Conservation (phyloP, 495 filamentous ascomycete genomes). For the Trichoderma asperelloides region DNA sequence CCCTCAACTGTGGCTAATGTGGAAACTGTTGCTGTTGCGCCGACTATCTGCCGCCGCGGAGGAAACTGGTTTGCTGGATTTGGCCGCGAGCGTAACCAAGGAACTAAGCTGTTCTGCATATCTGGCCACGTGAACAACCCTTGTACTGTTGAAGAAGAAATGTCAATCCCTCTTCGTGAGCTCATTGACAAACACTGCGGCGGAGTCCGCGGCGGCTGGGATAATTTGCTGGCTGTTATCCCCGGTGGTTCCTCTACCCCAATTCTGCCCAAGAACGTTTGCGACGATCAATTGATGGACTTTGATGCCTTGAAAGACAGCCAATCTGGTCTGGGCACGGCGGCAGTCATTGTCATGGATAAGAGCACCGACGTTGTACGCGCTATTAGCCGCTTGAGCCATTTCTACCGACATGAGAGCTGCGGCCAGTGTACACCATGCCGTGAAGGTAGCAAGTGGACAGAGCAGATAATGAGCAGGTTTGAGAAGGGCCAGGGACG, state of each 20-base stretch:
- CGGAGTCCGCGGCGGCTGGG: slow-evolving; percentile 93
- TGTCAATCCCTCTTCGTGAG: slow-evolving; percentile 89
- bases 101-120: slow-evolving; percentile 98
- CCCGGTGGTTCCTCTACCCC: slow-evolving; percentile 95
- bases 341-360: slow-evolving; percentile 98
- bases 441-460: slow-evolving; percentile 96
- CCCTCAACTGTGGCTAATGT: slow-evolving; percentile 97
- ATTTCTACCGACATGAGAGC: slow-evolving; percentile 97
- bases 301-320: slow-evolving; percentile 97
- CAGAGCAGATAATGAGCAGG: slow-evolving; percentile 94
- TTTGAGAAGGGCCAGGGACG: slow-evolving; percentile 85
- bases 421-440: slow-evolving; percentile 98
- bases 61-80: slow-evolving; percentile 86
- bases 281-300: slow-evolving; percentile 95
- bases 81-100: slow-evolving; percentile 88
- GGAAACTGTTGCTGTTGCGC: slow-evolving; percentile 90
- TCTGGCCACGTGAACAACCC: slow-evolving; percentile 99
- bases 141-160: slow-evolving; percentile 95
- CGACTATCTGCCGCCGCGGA: slow-evolving; percentile 90
- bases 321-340: slow-evolving; percentile 94
- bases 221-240: slow-evolving; percentile 91
- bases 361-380: slow-evolving; percentile 93
- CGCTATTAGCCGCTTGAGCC: slow-evolving; percentile 81
- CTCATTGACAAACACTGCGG: slow-evolving; percentile 97
- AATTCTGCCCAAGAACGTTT: slow-evolving; percentile 77